phyloP scores from a whole-genome alignment of 176 grass and related monocot species.

The Tuctoria greenei region DNA sequence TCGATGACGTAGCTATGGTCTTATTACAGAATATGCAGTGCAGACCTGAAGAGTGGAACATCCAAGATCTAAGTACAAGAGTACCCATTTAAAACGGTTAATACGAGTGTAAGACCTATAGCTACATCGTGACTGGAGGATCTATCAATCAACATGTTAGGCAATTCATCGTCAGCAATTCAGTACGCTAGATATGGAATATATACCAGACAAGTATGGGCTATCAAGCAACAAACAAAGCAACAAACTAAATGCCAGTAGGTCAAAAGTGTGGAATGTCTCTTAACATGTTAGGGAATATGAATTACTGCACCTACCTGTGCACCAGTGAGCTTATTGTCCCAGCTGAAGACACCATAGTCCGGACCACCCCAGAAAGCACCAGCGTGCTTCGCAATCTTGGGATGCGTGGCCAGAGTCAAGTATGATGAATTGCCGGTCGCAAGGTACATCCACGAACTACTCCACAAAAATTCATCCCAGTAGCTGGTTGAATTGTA shows the following conservation, averaged over 20 bases:
- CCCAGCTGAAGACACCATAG: constrained; percentile 96
- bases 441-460: constrained; percentile 91
- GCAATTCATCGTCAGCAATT: background rate
- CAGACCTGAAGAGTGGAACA: background rate
- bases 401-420: constrained; percentile 53
- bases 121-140: background rate
- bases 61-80: background rate
- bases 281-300: background rate
- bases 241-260: constrained; percentile 27
- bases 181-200: constrained; percentile 19
- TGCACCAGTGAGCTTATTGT: constrained; percentile 90
- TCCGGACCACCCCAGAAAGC: constrained; percentile 68
- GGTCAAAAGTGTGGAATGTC: constrained; percentile 24
- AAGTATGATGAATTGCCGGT: constrained; percentile 87
- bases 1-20: background rate
- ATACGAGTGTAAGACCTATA: background rate
- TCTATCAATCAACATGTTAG: no score
- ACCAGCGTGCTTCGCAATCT: constrained; percentile 72
- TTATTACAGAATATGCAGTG: background rate
- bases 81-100: background rate
- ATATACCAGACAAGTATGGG: background rate
- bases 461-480: constrained; percentile 91
- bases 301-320: constrained; percentile 51
- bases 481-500: constrained; percentile 94
- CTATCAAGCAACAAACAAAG: constrained; percentile 28